Evolutionary conservation across 768 basidiomycete genomes (phyloP).

Genomic region (Royoungia palumana): DNA sequence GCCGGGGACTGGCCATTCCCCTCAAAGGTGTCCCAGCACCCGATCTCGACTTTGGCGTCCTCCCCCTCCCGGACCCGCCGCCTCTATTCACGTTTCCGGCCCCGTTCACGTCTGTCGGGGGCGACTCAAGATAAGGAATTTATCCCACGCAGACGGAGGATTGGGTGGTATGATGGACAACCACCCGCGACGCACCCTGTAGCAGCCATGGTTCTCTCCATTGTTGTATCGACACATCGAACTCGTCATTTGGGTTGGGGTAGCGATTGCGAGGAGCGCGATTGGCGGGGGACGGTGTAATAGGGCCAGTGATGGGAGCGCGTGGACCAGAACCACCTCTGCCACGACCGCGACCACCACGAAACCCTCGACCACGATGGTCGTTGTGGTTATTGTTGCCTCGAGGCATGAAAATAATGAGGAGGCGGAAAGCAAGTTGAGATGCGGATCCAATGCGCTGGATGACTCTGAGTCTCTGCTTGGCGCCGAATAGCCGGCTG

Average conservation of each 20-base stretch:
- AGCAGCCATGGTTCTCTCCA: slow-evolving; percentile 11
- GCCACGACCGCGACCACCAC: slow-evolving; percentile 24
- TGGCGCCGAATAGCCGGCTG: not conserved
- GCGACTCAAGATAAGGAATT: slow-evolving; percentile 5
- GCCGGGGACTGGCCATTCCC: slow-evolving; percentile 12
- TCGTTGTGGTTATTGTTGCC: slow-evolving; percentile 14
- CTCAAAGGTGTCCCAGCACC: slow-evolving; percentile 13
- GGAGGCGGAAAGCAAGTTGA: not conserved
- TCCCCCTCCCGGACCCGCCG: slow-evolving; percentile 3
- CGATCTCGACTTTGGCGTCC: slow-evolving; percentile 8
- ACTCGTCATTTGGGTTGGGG: slow-evolving; percentile 15
- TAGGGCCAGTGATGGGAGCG: not conserved
- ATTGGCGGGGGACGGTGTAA: not conserved
- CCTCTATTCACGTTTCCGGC: not conserved
- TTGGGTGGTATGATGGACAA: not conserved
- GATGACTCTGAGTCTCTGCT: not conserved
- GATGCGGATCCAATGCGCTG: not conserved
- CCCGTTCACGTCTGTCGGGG: slow-evolving; percentile 2
- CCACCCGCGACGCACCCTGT: slow-evolving; percentile 16
- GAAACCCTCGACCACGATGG: slow-evolving; percentile 22
- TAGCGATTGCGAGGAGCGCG: slow-evolving; percentile 16
- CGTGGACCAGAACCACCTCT: slow-evolving; percentile 3
- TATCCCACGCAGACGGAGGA: not conserved
- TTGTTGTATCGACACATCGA: slow-evolving; percentile 24
- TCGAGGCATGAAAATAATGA: slow-evolving; percentile 19